Evolutionary conservation across 306 rosid genomes (phyloP).

Genomic region (Sicyos baderoa): DNA sequence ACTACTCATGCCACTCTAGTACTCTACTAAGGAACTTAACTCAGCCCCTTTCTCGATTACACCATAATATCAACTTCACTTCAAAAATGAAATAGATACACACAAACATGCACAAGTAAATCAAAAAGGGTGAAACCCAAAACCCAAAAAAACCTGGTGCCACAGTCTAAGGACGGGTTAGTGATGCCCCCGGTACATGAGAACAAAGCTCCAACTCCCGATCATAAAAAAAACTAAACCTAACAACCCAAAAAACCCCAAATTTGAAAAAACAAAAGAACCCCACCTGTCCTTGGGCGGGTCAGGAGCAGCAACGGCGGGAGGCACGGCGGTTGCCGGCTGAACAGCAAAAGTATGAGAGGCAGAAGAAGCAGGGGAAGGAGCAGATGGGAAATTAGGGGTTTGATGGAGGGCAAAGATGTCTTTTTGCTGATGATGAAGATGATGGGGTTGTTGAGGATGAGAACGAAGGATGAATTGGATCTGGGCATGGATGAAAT

Average conservation of each 20-base stretch:
- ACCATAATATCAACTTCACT: neutral
- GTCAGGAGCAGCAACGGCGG: conserved; percentile 24
- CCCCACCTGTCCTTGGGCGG: conserved; percentile 50
- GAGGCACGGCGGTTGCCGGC: conserved; percentile 15
- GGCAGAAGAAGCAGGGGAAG: conserved; percentile 33
- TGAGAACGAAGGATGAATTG: conserved; percentile 38
- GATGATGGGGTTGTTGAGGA: conserved; percentile 22
- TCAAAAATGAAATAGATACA: neutral
- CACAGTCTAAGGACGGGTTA: too few species aligned
- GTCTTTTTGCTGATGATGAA: conserved; percentile 26
- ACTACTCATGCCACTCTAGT: too few species aligned
- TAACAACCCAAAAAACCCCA: neutral
- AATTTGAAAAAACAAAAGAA: conserved; percentile 1
- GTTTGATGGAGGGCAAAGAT: conserved; percentile 46
- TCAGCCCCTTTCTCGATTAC: neutral
- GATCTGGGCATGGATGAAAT: conserved; percentile 58
- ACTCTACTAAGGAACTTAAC: too few species aligned
- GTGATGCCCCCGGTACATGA: too few species aligned
- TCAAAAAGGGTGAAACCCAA: too few species aligned
- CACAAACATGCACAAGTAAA: neutral
- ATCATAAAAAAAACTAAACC: too few species aligned
- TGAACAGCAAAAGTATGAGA: conserved; percentile 35
- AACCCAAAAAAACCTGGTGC: too few species aligned
- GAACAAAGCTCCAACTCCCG: too few species aligned
- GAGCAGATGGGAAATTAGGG: conserved; percentile 46